Evolutionary conservation across 192 early-diverging fungal species (phyloP).

Genomic region (Backusella parvicylindrica): DNA sequence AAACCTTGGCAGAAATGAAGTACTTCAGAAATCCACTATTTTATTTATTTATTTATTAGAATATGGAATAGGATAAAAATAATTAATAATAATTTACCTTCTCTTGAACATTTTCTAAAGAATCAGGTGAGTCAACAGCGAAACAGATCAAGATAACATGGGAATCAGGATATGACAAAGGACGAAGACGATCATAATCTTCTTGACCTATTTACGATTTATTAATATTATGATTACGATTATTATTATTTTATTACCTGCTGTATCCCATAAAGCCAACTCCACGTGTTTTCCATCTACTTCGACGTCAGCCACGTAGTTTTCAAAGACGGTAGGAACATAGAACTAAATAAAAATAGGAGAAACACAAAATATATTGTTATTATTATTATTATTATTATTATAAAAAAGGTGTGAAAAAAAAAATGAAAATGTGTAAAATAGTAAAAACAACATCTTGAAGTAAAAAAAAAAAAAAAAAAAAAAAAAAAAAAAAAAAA

Average conservation of each 20-base stretch:
- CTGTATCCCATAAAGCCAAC: conserved; percentile 76
- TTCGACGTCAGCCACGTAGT: conserved; percentile 68
- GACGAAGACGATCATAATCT: conserved; percentile 68
- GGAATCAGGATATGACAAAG: conserved; percentile 88
- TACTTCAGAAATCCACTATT: conserved; percentile 90
- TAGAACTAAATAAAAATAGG: conserved; percentile 46
- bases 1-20: conserved; percentile 79
- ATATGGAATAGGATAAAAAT: not conserved
- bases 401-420: not conserved
- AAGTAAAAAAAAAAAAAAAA: not conserved
- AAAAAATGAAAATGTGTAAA: not conserved
- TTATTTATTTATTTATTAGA: not conserved
- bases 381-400: not conserved
- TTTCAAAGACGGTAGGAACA: conserved; percentile 76
- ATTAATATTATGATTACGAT: not conserved
- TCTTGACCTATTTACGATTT: conserved; percentile 26
- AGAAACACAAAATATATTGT: not conserved
- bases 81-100: conserved; percentile 33
- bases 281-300: conserved; percentile 68
- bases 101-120: conserved; percentile 78
- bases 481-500: not conserved
- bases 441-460: too few species aligned
- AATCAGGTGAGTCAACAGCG: conserved; percentile 78
- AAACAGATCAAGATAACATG: conserved; percentile 94
- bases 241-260: conserved; percentile 42